phyloP scores from a whole-genome alignment of 805 yeast genomes.

The Zygosaccharomyces kombuchaensis region DNA sequence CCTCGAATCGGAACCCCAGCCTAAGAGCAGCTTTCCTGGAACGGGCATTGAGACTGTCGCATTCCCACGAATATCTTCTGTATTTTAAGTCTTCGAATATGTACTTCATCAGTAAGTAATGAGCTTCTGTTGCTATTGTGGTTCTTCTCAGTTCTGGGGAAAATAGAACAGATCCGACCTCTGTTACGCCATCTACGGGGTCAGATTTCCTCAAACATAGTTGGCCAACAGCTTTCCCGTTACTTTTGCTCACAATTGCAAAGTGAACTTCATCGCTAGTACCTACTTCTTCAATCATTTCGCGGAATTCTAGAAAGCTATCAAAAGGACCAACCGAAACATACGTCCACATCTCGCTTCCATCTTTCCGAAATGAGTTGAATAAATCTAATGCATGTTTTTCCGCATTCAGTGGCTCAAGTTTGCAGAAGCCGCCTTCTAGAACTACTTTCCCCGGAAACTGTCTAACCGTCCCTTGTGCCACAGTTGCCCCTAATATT shows the following conservation, averaged over 20 bases:
- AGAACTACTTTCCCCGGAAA: conserved; percentile 12
- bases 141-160: conserved; percentile 21
- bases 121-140: conserved; percentile 33
- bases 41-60: conserved; percentile 31
- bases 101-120: conserved; percentile 28
- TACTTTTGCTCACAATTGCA: conserved; percentile 25
- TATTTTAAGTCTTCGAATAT: conserved; percentile 30
- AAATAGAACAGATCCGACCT: conserved; percentile 31
- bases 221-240: conserved; percentile 29
- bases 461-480: conserved; percentile 12
- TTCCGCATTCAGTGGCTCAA: conserved; percentile 17
- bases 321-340: conserved; percentile 18
- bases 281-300: not conserved
- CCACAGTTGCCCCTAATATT: conserved; percentile 12
- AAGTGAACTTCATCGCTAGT: conserved; percentile 9
- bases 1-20: conserved; percentile 34
- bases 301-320: conserved; percentile 3
- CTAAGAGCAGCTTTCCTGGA: conserved; percentile 32
- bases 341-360: conserved; percentile 19
- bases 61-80: conserved; percentile 37
- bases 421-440: conserved; percentile 13
- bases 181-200: conserved; percentile 27
- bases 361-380: conserved; percentile 10
- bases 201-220: conserved; percentile 27
- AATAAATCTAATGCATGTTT: conserved; percentile 15